A percentile compares a stretch with the other conserved stretches of the same genome.
Evolutionary conservation across 345 rosid genomes (phyloP).

Genomic region (Cardamine occulta): DNA sequence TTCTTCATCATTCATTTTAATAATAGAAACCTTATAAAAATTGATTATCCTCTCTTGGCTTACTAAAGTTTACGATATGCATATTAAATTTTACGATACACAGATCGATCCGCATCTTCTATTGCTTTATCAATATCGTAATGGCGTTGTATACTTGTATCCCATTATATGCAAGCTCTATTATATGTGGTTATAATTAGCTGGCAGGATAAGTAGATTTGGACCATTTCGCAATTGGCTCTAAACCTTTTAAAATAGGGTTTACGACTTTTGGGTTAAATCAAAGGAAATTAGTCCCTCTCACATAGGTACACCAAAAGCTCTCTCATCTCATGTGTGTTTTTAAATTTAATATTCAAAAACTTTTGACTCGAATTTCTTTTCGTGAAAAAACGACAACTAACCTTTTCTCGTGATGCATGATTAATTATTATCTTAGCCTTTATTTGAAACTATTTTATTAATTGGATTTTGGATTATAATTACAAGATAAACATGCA

Average conservation of each 20-base stretch:
- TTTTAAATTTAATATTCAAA: constrained; percentile 24
- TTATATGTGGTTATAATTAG: constrained; percentile 21
- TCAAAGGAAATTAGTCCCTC: constrained; percentile 27
- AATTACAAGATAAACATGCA: constrained; percentile 38
- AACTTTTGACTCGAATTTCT: constrained; percentile 27
- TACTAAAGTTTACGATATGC: not conserved
- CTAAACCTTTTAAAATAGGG: constrained; percentile 21
- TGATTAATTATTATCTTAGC: constrained; percentile 4
- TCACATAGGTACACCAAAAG: constrained; percentile 37
- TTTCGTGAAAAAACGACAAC: constrained; percentile 23
- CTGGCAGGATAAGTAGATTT: constrained; percentile 23
- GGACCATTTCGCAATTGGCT: constrained; percentile 36
- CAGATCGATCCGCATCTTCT: constrained; percentile 6
- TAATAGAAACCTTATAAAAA: not conserved
- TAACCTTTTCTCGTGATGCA: constrained; percentile 30
- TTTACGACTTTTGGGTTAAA: constrained; percentile 32
- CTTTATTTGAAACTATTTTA: constrained; percentile 5
- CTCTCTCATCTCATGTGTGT: constrained; percentile 25
- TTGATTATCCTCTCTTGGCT: not conserved
- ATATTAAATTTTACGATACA: not conserved
- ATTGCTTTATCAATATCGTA: constrained; percentile 4
- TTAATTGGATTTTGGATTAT: constrained; percentile 5
- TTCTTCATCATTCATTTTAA: not conserved
- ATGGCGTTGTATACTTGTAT: not conserved
- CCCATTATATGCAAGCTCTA: not conserved